A percentile compares a stretch with the other conserved stretches of the same genome.
Evolutionary conservation across 345 rosid genomes (phyloP).

Genomic region (Lagerstroemia speciosa): DNA sequence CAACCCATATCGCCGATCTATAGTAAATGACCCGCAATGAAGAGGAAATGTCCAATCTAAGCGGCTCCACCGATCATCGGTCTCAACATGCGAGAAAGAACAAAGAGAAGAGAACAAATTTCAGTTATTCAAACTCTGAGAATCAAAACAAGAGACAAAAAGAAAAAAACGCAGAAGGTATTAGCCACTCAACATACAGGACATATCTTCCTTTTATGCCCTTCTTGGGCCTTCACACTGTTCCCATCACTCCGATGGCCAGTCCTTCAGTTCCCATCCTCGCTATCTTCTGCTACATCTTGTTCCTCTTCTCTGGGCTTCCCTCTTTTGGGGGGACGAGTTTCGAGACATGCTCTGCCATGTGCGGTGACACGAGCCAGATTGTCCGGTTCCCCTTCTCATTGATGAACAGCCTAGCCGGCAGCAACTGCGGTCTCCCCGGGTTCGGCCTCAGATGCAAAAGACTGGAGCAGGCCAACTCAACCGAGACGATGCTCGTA

Average conservation of each 20-base stretch:
- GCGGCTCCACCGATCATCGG: not conserved
- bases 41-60: not conserved
- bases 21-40: too few relatives aligned
- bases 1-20: too few relatives aligned
- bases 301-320: not conserved
- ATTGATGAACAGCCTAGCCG: not conserved
- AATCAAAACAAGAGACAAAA: not conserved
- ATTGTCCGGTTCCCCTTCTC: not conserved
- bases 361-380: not conserved
- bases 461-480: not conserved
- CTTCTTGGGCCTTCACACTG: not conserved
- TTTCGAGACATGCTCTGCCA: not conserved
- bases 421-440: not conserved
- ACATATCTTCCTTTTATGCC: not conserved
- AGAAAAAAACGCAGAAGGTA: not conserved
- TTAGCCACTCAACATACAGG: not conserved
- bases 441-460: not conserved
- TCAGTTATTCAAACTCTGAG: not conserved
- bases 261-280: not conserved
- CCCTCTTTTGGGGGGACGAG: not conserved
- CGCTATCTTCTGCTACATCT: not conserved
- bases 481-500: not conserved
- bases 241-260: not conserved
- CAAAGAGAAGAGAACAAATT: not conserved
- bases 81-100: not conserved